A percentile compares a stretch with the other conserved stretches of the same genome.
These are phyloP conservation scores for Suillus paluster DNA, from an alignment of 768 basidiomycete species.

Conservation along the genomic window DNA sequence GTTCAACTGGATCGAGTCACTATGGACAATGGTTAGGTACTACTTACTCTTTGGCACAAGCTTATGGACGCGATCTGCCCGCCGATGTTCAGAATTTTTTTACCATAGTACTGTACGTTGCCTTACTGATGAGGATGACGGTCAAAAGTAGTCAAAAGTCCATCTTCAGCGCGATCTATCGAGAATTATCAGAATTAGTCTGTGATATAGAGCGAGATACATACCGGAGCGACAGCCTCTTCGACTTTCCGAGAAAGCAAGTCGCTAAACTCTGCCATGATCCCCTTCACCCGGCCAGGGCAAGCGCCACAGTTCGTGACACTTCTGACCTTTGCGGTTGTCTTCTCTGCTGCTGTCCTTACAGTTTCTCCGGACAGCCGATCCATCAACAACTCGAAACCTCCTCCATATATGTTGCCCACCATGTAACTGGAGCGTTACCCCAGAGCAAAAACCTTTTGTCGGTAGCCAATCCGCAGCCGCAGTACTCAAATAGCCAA, in stretches of 20 bases:
- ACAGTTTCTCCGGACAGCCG: slow-evolving; percentile 1
- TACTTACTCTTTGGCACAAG: no score
- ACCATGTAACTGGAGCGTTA: not conserved
- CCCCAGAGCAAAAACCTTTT: not conserved
- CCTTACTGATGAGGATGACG: no score
- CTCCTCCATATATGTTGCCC: slow-evolving; percentile 13
- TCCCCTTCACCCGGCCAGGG: slow-evolving; percentile 6
- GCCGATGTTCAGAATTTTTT: no score
- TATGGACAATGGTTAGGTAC: no score
- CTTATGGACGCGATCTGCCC: no score
- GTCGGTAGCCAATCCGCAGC: no score
- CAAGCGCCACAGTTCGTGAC: slow-evolving; percentile 9
- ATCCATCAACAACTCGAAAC: slow-evolving; percentile 3
- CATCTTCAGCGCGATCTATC: not conserved
- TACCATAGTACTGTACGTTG: no score
- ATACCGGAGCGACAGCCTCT: slow-evolving; percentile 16
- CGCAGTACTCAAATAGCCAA: no score
- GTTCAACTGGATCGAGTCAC: no score
- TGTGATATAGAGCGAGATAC: not conserved
- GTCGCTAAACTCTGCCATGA: slow-evolving; percentile 18
- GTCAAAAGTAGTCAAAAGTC: no score
- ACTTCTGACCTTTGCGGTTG: not conserved
- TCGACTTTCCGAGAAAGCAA: slow-evolving; percentile 17
- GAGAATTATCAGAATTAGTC: no score
- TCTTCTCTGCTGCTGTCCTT: not conserved